Conservation (phyloP, 306 rosid genomes). For the Castanea crenata region DNA sequence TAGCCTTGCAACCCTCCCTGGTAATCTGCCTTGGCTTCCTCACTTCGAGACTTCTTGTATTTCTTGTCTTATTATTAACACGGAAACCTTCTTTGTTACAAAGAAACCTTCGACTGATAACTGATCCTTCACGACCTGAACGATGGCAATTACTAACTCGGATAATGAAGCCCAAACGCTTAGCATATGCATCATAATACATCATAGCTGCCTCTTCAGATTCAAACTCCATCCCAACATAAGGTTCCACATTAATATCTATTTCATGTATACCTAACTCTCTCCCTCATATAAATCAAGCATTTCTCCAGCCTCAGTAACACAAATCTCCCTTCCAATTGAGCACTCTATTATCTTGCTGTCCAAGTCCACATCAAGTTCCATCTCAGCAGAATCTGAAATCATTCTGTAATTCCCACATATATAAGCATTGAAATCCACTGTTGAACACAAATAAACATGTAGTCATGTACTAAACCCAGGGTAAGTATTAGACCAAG, state of each 20-base stretch:
- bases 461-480: no score
- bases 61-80: background rate
- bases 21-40: conserved; percentile 11
- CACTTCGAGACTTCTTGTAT: background rate
- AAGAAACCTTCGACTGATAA: conserved; percentile 33
- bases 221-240: conserved; percentile 43
- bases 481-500: no score
- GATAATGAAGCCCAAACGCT: conserved; percentile 28
- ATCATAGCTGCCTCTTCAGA: conserved; percentile 35
- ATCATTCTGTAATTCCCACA: no score
- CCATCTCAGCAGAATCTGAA: background rate
- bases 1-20: conserved; percentile 18
- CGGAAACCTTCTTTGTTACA: conserved; percentile 48
- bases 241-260: conserved; percentile 19
- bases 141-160: conserved; percentile 43
- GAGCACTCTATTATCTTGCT: background rate
- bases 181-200: conserved; percentile 30
- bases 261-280: background rate
- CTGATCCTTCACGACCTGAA: conserved; percentile 31
- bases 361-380: background rate
- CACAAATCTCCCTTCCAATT: background rate
- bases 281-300: background rate
- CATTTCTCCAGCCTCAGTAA: background rate
- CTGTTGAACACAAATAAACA: no score
- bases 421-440: no score